Percentiles rank a stretch among this genome's conserved stretches.
phyloP scores from a whole-genome alignment of 805 yeast species.

The Schizosaccharomyces octosporus region DNA sequence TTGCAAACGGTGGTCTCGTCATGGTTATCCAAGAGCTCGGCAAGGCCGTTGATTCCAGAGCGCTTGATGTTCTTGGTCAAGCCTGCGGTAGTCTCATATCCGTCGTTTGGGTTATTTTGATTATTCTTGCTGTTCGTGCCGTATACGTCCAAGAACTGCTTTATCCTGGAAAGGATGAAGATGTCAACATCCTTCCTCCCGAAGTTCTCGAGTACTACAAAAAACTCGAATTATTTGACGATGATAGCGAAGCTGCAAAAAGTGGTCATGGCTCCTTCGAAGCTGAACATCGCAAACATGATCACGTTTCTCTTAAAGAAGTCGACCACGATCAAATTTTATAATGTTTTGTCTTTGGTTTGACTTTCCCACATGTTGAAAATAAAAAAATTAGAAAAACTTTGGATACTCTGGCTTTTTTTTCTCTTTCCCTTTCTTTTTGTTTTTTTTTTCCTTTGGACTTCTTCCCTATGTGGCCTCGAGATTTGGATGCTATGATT shows the following conservation, averaged over 20 bases:
- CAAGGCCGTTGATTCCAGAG: background rate
- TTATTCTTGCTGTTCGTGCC: background rate
- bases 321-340: too few relatives aligned
- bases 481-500: background rate
- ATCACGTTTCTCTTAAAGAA: too few relatives aligned
- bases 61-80: background rate
- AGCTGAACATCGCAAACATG: too few relatives aligned
- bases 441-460: background rate
- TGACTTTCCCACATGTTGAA: too few relatives aligned
- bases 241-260: background rate
- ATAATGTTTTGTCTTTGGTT: too few relatives aligned
- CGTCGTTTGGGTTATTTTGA: background rate
- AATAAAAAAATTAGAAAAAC: too few relatives aligned
- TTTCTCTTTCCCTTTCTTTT: background rate
- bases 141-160: background rate
- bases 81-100: background rate
- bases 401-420: background rate
- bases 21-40: background rate
- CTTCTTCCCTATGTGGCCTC: background rate
- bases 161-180: constrained; percentile 1
- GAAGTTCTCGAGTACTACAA: background rate
- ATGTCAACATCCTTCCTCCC: background rate
- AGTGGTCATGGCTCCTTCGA: too few relatives aligned
- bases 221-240: background rate
- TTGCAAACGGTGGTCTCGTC: background rate